Evolutionary conservation across 2,329 filamentous ascomycete genomes (phyloP).

Genomic region (Colletotrichum sp.): DNA sequence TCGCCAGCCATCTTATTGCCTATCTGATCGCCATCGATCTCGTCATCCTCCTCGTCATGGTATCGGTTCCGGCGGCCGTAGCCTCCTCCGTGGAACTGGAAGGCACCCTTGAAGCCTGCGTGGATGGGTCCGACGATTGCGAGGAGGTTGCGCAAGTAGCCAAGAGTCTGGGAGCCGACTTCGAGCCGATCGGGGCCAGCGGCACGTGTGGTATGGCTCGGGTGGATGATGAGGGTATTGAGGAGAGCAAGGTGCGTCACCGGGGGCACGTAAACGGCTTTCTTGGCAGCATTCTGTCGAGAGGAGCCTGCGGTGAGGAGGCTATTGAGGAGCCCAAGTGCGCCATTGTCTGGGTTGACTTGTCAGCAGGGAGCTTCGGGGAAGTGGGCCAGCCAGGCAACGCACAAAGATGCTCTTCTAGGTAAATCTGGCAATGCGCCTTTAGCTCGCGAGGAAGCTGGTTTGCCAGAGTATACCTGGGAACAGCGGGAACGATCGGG

Average conservation of each 20-base stretch:
- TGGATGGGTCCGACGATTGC: conserved; percentile 71
- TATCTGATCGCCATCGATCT: conserved; percentile 57
- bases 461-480: conserved; percentile 35
- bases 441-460: conserved; percentile 67
- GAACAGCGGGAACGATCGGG: not conserved
- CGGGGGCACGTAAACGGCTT: conserved; percentile 68
- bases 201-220: conserved; percentile 76
- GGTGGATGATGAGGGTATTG: conserved; percentile 84
- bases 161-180: conserved; percentile 69
- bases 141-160: conserved; percentile 73
- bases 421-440: conserved; percentile 71
- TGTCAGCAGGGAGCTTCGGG: not conserved
- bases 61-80: conserved; percentile 45
- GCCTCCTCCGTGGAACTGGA: conserved; percentile 64
- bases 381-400: conserved; percentile 12
- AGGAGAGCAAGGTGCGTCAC: conserved; percentile 77
- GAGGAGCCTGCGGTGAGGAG: conserved; percentile 61
- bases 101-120: conserved; percentile 73
- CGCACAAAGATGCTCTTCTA: conserved; percentile 77
- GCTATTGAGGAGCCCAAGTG: conserved; percentile 41
- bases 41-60: conserved; percentile 39
- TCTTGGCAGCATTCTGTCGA: conserved; percentile 28
- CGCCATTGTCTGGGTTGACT: conserved; percentile 5
- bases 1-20: conserved; percentile 64
- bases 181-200: conserved; percentile 63